Evolutionary conservation across 2,329 filamentous ascomycete genomes (phyloP).

Genomic region (Pseudonectria buxi): DNA sequence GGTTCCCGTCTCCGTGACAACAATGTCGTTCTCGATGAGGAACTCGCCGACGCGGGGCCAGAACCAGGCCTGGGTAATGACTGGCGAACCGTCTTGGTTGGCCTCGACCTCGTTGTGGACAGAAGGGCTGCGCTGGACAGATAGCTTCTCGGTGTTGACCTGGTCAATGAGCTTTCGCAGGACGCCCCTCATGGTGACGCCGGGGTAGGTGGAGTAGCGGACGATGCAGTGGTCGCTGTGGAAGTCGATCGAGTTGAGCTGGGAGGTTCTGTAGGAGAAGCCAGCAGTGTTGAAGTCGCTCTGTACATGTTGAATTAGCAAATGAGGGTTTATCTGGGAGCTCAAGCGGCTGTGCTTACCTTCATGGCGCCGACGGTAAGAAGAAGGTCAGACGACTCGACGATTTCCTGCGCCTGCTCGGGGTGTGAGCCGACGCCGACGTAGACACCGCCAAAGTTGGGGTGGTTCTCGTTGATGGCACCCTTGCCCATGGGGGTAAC

Average conservation of each 20-base stretch:
- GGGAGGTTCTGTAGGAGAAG: conserved; percentile 72
- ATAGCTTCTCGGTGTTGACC: conserved; percentile 52
- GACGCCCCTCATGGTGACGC: conserved; percentile 71
- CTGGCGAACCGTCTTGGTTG: conserved; percentile 32
- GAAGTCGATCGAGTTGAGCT: conserved; percentile 74
- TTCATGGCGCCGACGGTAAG: conserved; percentile 62
- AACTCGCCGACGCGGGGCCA: conserved; percentile 73
- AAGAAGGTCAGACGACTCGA: conserved; percentile 65
- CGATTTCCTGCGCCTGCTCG: conserved; percentile 52
- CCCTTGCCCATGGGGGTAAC: conserved; percentile 90
- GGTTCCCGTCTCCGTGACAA: conserved; percentile 84
- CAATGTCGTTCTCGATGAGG: conserved; percentile 64
- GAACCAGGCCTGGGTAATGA: conserved; percentile 65
- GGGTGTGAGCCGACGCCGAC: conserved; percentile 68
- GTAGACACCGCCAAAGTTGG: conserved; percentile 79
- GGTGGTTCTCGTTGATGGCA: conserved; percentile 67
- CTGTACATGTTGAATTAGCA: conserved; percentile 26
- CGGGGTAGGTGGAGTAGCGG: conserved; percentile 71
- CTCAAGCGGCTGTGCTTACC: conserved; percentile 14
- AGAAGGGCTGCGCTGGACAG: conserved; percentile 45
- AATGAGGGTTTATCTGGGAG: not conserved
- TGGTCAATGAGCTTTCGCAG: conserved; percentile 61
- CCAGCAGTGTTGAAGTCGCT: conserved; percentile 78
- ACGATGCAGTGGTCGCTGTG: conserved; percentile 69
- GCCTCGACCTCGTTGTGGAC: conserved; percentile 43